Conservation (phyloP, 441 rosid species). For the Bruguiera hainesii region DNA sequence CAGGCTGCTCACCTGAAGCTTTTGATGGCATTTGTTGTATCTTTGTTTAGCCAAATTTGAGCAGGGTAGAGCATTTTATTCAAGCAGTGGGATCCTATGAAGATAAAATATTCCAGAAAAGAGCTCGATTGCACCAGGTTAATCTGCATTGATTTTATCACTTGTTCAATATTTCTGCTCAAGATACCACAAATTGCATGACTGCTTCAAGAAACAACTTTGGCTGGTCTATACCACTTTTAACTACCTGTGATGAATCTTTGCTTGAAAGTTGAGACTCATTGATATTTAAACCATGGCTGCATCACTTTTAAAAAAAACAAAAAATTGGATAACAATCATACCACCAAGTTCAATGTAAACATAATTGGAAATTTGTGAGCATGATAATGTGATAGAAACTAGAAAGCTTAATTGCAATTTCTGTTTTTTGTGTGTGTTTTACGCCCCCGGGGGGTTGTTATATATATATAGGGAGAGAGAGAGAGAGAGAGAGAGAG, state of each 20-base stretch:
- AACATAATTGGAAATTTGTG: too few relatives aligned
- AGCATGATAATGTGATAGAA: too few relatives aligned
- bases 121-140: conserved; percentile 78
- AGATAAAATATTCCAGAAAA: conserved; percentile 82
- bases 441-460: too few relatives aligned
- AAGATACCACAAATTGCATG: not conserved
- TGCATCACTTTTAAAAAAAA: too few relatives aligned
- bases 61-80: conserved; percentile 78
- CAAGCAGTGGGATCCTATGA: conserved; percentile 87
- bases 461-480: too few relatives aligned
- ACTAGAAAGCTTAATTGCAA: too few relatives aligned
- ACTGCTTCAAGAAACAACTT: not conserved
- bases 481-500: too few relatives aligned
- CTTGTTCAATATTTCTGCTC: not conserved
- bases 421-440: too few relatives aligned
- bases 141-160: conserved; percentile 12
- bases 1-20: conserved; percentile 16
- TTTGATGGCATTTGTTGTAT: conserved; percentile 9
- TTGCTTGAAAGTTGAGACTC: too few relatives aligned
- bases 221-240: not conserved
- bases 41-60: conserved; percentile 61
- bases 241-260: not conserved
- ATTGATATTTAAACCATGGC: too few relatives aligned
- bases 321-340: too few relatives aligned
- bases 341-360: too few relatives aligned